These are phyloP conservation scores for Coemansia sp. DNA, from an alignment of 371 early-diverging fungal species.

Conservation along the genomic window DNA sequence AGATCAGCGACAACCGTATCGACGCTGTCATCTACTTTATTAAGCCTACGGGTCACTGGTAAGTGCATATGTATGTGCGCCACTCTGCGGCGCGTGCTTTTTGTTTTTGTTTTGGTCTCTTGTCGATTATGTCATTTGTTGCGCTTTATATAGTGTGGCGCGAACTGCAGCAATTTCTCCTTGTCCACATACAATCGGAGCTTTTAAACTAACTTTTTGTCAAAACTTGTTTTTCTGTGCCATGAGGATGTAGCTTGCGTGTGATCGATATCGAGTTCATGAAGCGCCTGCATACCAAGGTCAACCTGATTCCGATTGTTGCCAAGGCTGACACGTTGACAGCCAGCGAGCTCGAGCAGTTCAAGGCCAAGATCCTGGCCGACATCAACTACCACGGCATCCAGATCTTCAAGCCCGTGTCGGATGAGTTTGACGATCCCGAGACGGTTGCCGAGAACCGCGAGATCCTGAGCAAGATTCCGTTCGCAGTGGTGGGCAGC, in stretches of 20 bases:
- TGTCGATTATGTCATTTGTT: not conserved
- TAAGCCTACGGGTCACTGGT: slow-evolving; percentile 94
- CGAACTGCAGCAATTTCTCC: not conserved
- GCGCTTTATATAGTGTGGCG: not conserved
- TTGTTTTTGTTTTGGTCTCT: slow-evolving; percentile 2
- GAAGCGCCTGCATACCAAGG: slow-evolving; percentile 89
- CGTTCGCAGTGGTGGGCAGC: slow-evolving; percentile 96
- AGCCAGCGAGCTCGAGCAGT: slow-evolving; percentile 67
- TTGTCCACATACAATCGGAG: too few species aligned
- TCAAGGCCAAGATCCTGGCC: slow-evolving; percentile 87
- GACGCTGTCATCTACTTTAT: slow-evolving; percentile 98
- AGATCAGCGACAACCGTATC: slow-evolving; percentile 95
- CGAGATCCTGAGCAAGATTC: slow-evolving; percentile 91
- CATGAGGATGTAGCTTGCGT: slow-evolving; percentile 58
- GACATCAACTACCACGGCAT: slow-evolving; percentile 93
- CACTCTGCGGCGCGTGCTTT: not conserved
- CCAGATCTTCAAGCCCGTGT: slow-evolving; percentile 89
- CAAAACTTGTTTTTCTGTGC: not conserved
- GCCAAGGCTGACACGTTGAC: slow-evolving; percentile 80
- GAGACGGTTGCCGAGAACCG: slow-evolving; percentile 92
- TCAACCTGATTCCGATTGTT: slow-evolving; percentile 93
- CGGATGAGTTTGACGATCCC: slow-evolving; percentile 89
- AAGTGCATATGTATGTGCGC: slow-evolving; percentile 14
- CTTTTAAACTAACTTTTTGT: too few species aligned
- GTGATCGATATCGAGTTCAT: slow-evolving; percentile 97